Conservation (phyloP, 179 eudicot genomes). For the Dionaea muscipula region DNA sequence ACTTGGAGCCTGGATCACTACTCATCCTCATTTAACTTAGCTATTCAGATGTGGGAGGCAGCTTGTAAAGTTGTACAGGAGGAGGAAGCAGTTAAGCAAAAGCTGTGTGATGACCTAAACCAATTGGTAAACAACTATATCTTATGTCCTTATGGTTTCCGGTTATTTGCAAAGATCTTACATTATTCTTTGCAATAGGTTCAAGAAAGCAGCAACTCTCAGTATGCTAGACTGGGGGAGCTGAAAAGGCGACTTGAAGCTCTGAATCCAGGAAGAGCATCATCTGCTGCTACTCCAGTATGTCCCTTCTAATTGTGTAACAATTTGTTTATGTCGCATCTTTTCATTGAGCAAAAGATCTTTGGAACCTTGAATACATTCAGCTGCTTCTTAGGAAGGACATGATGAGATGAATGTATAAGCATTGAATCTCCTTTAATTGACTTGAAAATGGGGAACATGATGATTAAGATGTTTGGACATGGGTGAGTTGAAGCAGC, state of each 20-base stretch:
- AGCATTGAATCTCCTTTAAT: no score
- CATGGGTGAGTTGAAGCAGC: no score
- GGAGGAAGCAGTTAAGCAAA: constrained; percentile 78
- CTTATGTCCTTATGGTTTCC: not conserved
- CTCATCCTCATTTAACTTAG: no score
- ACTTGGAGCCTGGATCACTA: no score
- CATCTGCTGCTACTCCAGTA: constrained; percentile 20
- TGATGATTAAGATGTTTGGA: no score
- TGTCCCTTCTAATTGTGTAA: not conserved
- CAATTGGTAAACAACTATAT: constrained; percentile 34
- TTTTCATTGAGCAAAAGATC: not conserved
- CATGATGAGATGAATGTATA: no score
- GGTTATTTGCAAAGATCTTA: not conserved
- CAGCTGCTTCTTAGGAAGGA: no score
- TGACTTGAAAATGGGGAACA: no score
- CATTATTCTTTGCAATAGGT: constrained; percentile 29
- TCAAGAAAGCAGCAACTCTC: constrained; percentile 66
- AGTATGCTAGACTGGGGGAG: constrained; percentile 73
- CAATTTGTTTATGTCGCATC: not conserved
- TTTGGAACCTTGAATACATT: no score
- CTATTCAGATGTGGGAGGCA: constrained; percentile 64
- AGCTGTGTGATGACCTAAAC: constrained; percentile 83
- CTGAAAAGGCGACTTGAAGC: constrained; percentile 76
- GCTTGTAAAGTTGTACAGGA: constrained; percentile 69
- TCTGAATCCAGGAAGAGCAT: constrained; percentile 74